A percentile compares a stretch with the other conserved stretches of the same genome.
phyloP scores from a whole-genome alignment of 2,329 filamentous ascomycete species.

The Chlorencoelia australis region DNA sequence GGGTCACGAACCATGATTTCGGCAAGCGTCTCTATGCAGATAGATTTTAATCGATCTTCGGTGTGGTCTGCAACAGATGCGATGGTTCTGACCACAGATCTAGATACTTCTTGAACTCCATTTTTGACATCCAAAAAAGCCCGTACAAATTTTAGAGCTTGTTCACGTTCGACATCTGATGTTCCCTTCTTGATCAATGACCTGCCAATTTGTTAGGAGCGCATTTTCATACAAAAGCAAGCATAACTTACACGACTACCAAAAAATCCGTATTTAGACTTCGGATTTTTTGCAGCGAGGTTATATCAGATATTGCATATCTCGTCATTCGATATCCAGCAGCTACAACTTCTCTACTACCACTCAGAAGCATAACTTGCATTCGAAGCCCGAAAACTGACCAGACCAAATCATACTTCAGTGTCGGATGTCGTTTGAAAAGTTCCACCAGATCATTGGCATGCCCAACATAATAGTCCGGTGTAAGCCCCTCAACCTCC shows the following conservation, averaged over 20 bases:
- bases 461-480: conserved; percentile 90
- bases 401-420: conserved; percentile 97
- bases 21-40: conserved; percentile 85
- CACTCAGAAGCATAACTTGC: conserved; percentile 91
- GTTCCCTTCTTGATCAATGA: conserved; percentile 94
- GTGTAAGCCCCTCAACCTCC: conserved; percentile 75
- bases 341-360: conserved; percentile 90
- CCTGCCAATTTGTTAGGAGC: conserved; percentile 27
- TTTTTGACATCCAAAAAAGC: conserved; percentile 94
- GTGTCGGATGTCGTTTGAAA: conserved; percentile 84
- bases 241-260: conserved; percentile 54
- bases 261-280: conserved; percentile 84
- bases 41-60: conserved; percentile 66
- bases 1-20: conserved; percentile 87
- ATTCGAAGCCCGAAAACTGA: conserved; percentile 87
- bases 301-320: conserved; percentile 87
- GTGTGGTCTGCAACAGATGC: conserved; percentile 77
- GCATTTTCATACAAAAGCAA: background rate
- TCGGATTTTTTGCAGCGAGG: conserved; percentile 81
- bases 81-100: conserved; percentile 78
- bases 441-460: conserved; percentile 90
- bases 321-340: conserved; percentile 88
- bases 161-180: conserved; percentile 92
- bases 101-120: conserved; percentile 77
- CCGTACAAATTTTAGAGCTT: conserved; percentile 91